Evolutionary conservation across 805 yeast genomes (phyloP).

Genomic region (Zygoascus flipseniorum): DNA sequence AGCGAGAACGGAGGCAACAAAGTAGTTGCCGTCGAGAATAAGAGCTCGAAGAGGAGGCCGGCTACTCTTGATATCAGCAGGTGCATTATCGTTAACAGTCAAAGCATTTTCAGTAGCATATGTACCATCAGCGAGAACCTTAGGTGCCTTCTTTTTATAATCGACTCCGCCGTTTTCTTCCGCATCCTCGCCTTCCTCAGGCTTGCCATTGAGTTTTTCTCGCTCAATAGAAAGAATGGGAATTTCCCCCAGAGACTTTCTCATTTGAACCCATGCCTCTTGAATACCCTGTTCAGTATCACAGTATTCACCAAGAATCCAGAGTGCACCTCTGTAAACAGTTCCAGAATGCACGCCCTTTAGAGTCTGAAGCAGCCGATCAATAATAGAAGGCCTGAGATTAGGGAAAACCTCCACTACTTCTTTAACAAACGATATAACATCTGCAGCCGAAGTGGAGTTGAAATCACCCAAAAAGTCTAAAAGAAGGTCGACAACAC

Average conservation of each 20-base stretch:
- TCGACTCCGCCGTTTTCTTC: conserved; percentile 20
- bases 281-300: conserved; percentile 62
- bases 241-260: conserved; percentile 78
- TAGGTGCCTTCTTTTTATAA: conserved; percentile 50
- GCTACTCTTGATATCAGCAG: conserved; percentile 29
- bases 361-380: conserved; percentile 53
- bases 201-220: conserved; percentile 34
- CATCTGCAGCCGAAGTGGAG: conserved; percentile 80
- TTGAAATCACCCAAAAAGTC: conserved; percentile 82
- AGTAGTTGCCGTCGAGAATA: conserved; percentile 80
- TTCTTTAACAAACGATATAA: conserved; percentile 85
- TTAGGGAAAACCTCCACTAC: conserved; percentile 88
- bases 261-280: conserved; percentile 78
- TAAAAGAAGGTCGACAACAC: conserved; percentile 78
- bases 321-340: conserved; percentile 85
- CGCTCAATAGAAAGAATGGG: conserved; percentile 77
- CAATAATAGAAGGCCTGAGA: conserved; percentile 55
- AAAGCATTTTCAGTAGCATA: conserved; percentile 91
- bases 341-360: conserved; percentile 73
- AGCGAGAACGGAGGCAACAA: conserved; percentile 79
- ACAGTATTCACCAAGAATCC: conserved; percentile 94
- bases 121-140: conserved; percentile 96
- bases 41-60: conserved; percentile 72
- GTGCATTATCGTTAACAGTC: conserved; percentile 30
- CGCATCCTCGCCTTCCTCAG: conserved; percentile 26